Percentiles rank a stretch among this genome's conserved stretches.
These are phyloP conservation scores for Circinella umbellata DNA, from an alignment of 371 early-diverging fungal genomes.

Conservation along the genomic window DNA sequence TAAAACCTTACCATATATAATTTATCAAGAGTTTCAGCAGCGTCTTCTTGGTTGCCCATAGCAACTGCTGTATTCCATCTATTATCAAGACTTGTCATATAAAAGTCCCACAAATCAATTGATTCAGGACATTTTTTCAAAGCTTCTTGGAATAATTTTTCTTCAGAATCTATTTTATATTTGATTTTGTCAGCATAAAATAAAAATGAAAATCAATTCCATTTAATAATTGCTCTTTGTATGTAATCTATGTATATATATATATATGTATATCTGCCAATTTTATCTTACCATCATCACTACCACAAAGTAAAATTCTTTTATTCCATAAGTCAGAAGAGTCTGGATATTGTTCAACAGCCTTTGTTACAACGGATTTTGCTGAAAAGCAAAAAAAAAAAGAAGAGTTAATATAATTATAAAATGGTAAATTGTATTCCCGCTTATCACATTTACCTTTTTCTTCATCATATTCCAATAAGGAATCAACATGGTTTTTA, in stretches of 20 bases:
- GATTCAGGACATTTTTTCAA: slow-evolving; percentile 39
- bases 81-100: slow-evolving; percentile 41
- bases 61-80: slow-evolving; percentile 2
- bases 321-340: slow-evolving; percentile 47
- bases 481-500: slow-evolving; percentile 45
- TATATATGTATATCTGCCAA: background rate
- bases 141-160: slow-evolving; percentile 37
- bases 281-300: slow-evolving; percentile 14
- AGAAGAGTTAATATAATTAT: background rate
- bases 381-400: slow-evolving; percentile 18
- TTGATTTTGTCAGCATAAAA: too few relatives aligned
- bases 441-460: slow-evolving; percentile 16
- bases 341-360: slow-evolving; percentile 41
- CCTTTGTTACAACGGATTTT: slow-evolving; percentile 42
- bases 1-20: background rate
- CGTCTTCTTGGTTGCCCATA: background rate
- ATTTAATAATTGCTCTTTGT: too few relatives aligned
- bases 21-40: background rate
- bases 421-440: slow-evolving; percentile 21
- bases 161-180: slow-evolving; percentile 14
- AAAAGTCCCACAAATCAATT: slow-evolving; percentile 54
- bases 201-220: too few relatives aligned
- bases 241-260: too few relatives aligned
- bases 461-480: slow-evolving; percentile 5
- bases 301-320: slow-evolving; percentile 30